Conservation (phyloP, 2,329 filamentous ascomycete species). For the Aspergillus brasiliensis region DNA sequence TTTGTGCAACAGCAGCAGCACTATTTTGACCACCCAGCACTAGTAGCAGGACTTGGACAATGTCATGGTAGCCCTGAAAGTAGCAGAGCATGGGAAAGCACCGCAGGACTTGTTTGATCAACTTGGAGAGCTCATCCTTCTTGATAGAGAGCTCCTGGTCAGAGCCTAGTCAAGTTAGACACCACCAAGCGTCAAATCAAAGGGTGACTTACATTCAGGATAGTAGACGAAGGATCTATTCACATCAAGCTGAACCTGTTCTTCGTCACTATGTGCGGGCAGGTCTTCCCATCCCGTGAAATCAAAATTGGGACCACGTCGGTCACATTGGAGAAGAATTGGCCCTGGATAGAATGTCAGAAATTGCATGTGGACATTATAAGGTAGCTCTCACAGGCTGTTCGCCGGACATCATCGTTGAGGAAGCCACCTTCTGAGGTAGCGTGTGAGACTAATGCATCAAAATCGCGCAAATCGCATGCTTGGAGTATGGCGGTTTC, state of each 20-base stretch:
- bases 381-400: slow-evolving; percentile 68
- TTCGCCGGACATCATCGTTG: slow-evolving; percentile 66
- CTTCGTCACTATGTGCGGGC: slow-evolving; percentile 79
- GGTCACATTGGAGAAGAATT: slow-evolving; percentile 49
- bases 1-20: slow-evolving; percentile 68
- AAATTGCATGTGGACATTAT: slow-evolving; percentile 4
- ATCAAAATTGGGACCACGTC: slow-evolving; percentile 15
- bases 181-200: not conserved
- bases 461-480: slow-evolving; percentile 61
- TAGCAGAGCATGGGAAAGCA: slow-evolving; percentile 83
- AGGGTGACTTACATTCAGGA: slow-evolving; percentile 65
- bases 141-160: slow-evolving; percentile 68
- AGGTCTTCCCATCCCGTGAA: slow-evolving; percentile 60
- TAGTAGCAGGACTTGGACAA: slow-evolving; percentile 90
- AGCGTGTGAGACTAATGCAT: slow-evolving; percentile 60
- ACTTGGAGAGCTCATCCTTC: slow-evolving; percentile 73
- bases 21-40: slow-evolving; percentile 70
- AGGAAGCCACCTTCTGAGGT: slow-evolving; percentile 68
- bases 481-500: slow-evolving; percentile 59
- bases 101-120: slow-evolving; percentile 81
- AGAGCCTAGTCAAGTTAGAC: slow-evolving; percentile 56
- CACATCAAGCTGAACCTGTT: slow-evolving; percentile 89
- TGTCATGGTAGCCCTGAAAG: slow-evolving; percentile 98
- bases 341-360: slow-evolving; percentile 45
- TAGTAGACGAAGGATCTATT: slow-evolving; percentile 98